Percentiles rank a stretch among this genome's conserved stretches.
Conservation (phyloP, 176 grass and related monocot genomes). For the Aegilops bicornis region DNA sequence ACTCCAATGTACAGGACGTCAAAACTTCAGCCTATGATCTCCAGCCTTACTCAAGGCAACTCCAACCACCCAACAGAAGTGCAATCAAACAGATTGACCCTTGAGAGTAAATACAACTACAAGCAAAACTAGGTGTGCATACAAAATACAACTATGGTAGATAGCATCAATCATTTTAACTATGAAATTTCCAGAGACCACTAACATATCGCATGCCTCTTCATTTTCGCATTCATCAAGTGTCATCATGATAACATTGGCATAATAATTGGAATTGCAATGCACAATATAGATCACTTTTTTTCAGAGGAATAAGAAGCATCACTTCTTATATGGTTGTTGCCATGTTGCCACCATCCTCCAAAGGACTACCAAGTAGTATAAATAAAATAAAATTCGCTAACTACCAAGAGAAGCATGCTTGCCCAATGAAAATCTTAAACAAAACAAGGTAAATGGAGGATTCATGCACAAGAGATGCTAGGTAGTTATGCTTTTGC, state of each 20-base stretch:
- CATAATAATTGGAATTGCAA: neutral
- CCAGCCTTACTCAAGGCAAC: neutral
- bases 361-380: neutral
- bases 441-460: neutral
- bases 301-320: neutral
- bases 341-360: neutral
- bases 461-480: neutral
- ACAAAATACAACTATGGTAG: neutral
- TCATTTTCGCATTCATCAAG: conserved; percentile 4
- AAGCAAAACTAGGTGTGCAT: neutral
- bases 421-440: neutral
- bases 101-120: neutral
- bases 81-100: neutral
- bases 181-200: neutral
- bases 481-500: neutral
- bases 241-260: neutral
- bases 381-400: neutral
- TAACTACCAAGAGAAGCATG: neutral
- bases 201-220: neutral
- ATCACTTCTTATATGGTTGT: neutral
- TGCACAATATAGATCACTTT: neutral
- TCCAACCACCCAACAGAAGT: neutral
- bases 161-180: neutral
- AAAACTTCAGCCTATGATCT: neutral
- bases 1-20: neutral